A percentile compares a stretch with the other conserved stretches of the same genome.
Conservation (phyloP, 495 filamentous ascomycete genomes). For the Choiromyces venosus region DNA sequence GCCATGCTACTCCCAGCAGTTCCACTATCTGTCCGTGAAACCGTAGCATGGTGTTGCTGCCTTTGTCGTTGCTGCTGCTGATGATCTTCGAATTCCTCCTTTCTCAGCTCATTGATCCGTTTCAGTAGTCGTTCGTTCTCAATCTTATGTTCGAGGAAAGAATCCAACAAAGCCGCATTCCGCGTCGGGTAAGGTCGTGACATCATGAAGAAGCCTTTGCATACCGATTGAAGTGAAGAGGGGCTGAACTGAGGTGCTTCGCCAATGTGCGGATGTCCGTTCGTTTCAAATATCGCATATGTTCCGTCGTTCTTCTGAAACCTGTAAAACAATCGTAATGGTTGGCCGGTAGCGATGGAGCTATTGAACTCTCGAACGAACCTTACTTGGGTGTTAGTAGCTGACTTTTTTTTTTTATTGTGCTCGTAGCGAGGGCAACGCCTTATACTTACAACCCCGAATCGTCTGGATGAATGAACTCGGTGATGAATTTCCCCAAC, state of each 20-base stretch:
- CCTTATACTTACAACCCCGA: constrained; percentile 52
- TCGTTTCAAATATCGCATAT: constrained; percentile 77
- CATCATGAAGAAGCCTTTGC: constrained; percentile 90
- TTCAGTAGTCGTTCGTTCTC: constrained; percentile 86
- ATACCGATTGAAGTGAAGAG: constrained; percentile 60
- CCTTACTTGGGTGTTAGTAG: constrained; percentile 20
- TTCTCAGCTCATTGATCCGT: constrained; percentile 74
- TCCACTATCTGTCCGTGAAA: constrained; percentile 31
- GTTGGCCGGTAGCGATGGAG: constrained; percentile 72
- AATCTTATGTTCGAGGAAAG: constrained; percentile 94
- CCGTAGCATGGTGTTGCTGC: constrained; percentile 33
- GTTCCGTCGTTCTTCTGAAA: constrained; percentile 68
- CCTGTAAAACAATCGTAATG: constrained; percentile 82
- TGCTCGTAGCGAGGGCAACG: constrained; percentile 1
- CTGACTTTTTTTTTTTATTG: not conserved
- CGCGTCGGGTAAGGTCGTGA: constrained; percentile 85
- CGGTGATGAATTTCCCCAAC: constrained; percentile 64
- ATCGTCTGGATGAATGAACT: constrained; percentile 87
- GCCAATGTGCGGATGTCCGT: constrained; percentile 85
- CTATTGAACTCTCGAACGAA: constrained; percentile 89
- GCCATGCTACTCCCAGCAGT: constrained; percentile 35
- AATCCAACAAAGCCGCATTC: constrained; percentile 77
- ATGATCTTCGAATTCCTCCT: constrained; percentile 77
- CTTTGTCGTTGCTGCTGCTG: constrained; percentile 49
- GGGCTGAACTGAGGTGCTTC: constrained; percentile 55